A percentile compares a stretch with the other conserved stretches of the same genome.
Evolutionary conservation across 352 stramenopile genomes (phyloP).

Genomic region (Phytophthora sp.): DNA sequence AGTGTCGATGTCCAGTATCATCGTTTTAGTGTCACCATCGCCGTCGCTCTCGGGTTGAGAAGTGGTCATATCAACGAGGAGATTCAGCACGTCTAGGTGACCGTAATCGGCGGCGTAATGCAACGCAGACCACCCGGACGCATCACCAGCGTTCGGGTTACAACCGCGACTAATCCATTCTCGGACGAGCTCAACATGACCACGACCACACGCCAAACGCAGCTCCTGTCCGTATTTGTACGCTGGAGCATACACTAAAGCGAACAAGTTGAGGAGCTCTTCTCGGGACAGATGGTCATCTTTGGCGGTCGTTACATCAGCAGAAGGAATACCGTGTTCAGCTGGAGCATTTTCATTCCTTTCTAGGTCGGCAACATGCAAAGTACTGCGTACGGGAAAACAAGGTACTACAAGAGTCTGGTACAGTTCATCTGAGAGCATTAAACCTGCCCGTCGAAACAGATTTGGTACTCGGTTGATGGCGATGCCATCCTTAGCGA

Average conservation of each 20-base stretch:
- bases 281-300: slow-evolving; percentile 17
- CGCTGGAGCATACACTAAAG: slow-evolving; percentile 63
- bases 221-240: slow-evolving; percentile 80
- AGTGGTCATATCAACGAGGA: slow-evolving; percentile 39
- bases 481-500: slow-evolving; percentile 14
- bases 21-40: slow-evolving; percentile 1
- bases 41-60: background rate
- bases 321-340: background rate
- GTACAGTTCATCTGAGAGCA: slow-evolving; percentile 46
- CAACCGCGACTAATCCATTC: slow-evolving; percentile 66
- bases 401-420: slow-evolving; percentile 45
- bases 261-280: slow-evolving; percentile 67
- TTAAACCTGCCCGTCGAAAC: slow-evolving; percentile 40
- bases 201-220: slow-evolving; percentile 62
- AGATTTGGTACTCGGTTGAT: slow-evolving; percentile 47
- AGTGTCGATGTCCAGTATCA: slow-evolving; percentile 45
- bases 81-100: slow-evolving; percentile 48
- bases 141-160: slow-evolving; percentile 66
- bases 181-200: slow-evolving; percentile 44
- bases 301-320: background rate
- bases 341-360: background rate
- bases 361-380: background rate
- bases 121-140: slow-evolving; percentile 62
- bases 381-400: slow-evolving; percentile 20
- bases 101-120: slow-evolving; percentile 78